Percentiles rank a stretch among this genome's conserved stretches.
Evolutionary conservation across 1,284 basidiomycete species (phyloP).

Genomic region (Thelephora terrestris): DNA sequence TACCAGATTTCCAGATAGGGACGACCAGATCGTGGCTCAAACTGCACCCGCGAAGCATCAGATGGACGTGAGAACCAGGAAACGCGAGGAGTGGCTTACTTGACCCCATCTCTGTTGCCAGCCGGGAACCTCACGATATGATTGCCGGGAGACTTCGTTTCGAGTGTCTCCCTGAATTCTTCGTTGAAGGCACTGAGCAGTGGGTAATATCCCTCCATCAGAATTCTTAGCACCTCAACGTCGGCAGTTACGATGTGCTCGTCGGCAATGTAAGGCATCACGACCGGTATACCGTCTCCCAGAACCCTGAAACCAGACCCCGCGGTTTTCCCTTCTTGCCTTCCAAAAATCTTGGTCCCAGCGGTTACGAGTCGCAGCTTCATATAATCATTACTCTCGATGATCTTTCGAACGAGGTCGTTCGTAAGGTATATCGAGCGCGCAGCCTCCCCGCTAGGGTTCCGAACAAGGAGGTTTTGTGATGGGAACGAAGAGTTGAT

Average conservation of each 20-base stretch:
- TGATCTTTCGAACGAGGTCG: conserved; percentile 70
- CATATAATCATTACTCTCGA: conserved; percentile 78
- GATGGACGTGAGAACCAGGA: background rate
- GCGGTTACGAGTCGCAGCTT: conserved; percentile 83
- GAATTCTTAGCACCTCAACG: conserved; percentile 48
- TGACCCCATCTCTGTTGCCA: conserved; percentile 19
- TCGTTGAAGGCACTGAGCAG: conserved; percentile 53
- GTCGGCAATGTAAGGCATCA: conserved; percentile 71
- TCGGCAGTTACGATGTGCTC: conserved; percentile 53
- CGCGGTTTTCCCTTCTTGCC: conserved; percentile 43
- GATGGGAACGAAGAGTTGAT: conserved; percentile 70
- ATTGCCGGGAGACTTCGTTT: conserved; percentile 48
- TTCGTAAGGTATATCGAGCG: conserved; percentile 90
- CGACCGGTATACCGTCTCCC: conserved; percentile 75
- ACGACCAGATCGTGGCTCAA: conserved; percentile 68
- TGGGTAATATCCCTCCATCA: conserved; percentile 76
- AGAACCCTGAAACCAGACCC: conserved; percentile 70
- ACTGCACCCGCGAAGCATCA: conserved; percentile 24
- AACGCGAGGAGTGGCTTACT: background rate
- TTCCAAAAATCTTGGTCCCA: conserved; percentile 79
- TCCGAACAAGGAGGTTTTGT: conserved; percentile 78
- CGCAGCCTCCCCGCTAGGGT: conserved; percentile 67
- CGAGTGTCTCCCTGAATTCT: conserved; percentile 42
- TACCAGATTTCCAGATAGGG: conserved; percentile 87
- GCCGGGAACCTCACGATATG: conserved; percentile 63